Conservation (phyloP, 768 basidiomycete genomes). For the Gautieria morchelliformis region DNA sequence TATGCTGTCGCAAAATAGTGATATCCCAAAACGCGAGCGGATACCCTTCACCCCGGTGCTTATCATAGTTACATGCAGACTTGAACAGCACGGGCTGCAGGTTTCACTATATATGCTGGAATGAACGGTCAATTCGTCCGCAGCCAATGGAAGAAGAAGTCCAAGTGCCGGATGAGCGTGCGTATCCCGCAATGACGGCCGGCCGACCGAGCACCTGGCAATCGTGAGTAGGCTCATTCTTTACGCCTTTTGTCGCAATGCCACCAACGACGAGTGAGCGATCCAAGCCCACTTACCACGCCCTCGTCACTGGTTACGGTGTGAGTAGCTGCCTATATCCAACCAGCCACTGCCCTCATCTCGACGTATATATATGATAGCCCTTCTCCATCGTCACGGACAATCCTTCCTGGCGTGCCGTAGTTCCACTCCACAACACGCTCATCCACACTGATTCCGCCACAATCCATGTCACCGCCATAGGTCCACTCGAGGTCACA, state of each 20-base stretch:
- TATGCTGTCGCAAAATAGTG: too few species aligned
- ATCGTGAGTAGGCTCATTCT: too few species aligned
- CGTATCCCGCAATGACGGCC: too few species aligned
- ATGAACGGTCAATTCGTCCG: too few species aligned
- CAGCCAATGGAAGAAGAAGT: too few species aligned
- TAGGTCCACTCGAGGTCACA: slow-evolving; percentile 43
- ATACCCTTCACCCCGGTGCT: too few species aligned
- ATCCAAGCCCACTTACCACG: neutral
- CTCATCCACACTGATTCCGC: slow-evolving; percentile 33
- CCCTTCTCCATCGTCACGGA: slow-evolving; percentile 45
- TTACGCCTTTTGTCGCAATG: neutral
- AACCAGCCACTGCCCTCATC: neutral
- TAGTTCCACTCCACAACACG: slow-evolving; percentile 49
- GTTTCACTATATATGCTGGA: too few species aligned
- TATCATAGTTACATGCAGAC: too few species aligned
- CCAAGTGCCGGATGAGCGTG: too few species aligned
- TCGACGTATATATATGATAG: slow-evolving; percentile 19
- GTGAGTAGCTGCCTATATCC: neutral
- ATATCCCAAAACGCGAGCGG: too few species aligned
- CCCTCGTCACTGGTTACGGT: slow-evolving; percentile 4
- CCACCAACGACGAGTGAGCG: neutral
- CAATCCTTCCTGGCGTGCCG: slow-evolving; percentile 70
- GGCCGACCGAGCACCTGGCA: too few species aligned
- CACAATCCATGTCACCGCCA: slow-evolving; percentile 48
- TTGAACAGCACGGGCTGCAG: too few species aligned